A percentile compares a stretch with the other conserved stretches of the same genome.
Conservation (phyloP, 495 filamentous ascomycete genomes). For the Penicillium bovifimosum region DNA sequence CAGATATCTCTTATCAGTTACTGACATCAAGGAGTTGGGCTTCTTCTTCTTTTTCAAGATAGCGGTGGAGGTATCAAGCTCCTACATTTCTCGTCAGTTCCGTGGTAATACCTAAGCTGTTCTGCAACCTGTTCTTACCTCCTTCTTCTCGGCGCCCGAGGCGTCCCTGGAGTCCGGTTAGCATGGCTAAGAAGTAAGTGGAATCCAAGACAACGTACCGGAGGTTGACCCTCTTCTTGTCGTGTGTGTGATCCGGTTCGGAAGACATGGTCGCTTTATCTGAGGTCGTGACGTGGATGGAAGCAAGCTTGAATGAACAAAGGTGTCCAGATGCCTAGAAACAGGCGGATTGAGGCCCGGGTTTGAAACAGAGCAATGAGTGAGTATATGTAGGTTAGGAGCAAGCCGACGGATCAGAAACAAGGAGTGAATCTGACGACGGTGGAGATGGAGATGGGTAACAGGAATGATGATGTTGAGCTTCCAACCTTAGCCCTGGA, state of each 20-base stretch:
- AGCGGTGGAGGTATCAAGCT: slow-evolving; percentile 89
- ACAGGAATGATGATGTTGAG: slow-evolving; percentile 22
- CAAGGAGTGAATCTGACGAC: slow-evolving; percentile 16
- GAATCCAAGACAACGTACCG: slow-evolving; percentile 52
- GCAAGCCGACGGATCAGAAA: slow-evolving; percentile 18
- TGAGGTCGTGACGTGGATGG: slow-evolving; percentile 22
- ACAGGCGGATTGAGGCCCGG: slow-evolving; percentile 4
- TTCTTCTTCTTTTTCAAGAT: slow-evolving; percentile 99
- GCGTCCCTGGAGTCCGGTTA: slow-evolving; percentile 62
- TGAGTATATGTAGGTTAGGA: slow-evolving; percentile 13
- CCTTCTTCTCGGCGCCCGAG: slow-evolving; percentile 82
- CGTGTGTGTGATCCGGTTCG: slow-evolving; percentile 63
- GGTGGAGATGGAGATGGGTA: slow-evolving; percentile 17
- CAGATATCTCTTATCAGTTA: slow-evolving; percentile 7
- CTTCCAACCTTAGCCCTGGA: slow-evolving; percentile 30
- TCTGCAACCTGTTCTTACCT: slow-evolving; percentile 49
- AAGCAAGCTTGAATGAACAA: slow-evolving; percentile 18
- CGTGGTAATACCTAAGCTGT: slow-evolving; percentile 1
- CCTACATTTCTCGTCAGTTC: slow-evolving; percentile 47
- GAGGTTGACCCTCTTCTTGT: slow-evolving; percentile 89
- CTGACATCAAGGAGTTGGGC: slow-evolving; percentile 95
- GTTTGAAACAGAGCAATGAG: slow-evolving; percentile 1
- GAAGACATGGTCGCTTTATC: slow-evolving; percentile 30
- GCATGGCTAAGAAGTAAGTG: slow-evolving; percentile 16
- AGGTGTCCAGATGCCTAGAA: slow-evolving; percentile 17